Evolutionary conservation across 1,284 basidiomycete species (phyloP).

Genomic region (Rhodotorula sp.): DNA sequence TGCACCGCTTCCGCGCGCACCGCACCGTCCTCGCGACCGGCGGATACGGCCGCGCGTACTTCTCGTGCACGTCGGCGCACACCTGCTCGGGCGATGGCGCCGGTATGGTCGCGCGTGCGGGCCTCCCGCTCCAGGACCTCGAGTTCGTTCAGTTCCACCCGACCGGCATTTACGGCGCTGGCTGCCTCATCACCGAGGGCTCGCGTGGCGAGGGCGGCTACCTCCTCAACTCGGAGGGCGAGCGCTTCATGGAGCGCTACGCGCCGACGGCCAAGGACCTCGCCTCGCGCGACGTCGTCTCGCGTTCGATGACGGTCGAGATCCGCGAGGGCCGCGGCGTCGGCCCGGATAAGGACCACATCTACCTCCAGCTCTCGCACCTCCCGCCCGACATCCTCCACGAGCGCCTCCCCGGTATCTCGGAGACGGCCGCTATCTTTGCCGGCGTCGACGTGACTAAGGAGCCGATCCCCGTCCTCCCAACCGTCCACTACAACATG

Average conservation of each 20-base stretch:
- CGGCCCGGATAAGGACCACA: conserved; percentile 97
- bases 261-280: conserved; percentile 99
- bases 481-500: conserved; percentile 76
- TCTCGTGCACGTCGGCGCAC: conserved; percentile 98
- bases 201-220: conserved; percentile 99
- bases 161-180: conserved; percentile 98
- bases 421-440: conserved; percentile 99
- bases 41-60: conserved; percentile 98
- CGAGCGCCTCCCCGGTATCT: conserved; percentile 98
- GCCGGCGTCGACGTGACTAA: conserved; percentile 99
- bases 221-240: conserved; percentile 96
- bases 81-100: conserved; percentile 99
- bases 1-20: conserved; percentile 97
- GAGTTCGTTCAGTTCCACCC: conserved; percentile 99
- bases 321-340: conserved; percentile 99
- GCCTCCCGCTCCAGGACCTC: conserved; percentile 92
- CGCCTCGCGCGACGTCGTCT: conserved; percentile 98
- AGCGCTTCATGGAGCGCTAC: conserved; percentile 98
- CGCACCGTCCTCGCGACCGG: conserved; percentile 98
- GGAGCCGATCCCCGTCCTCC: conserved; percentile 96
- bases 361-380: conserved; percentile 96
- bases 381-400: conserved; percentile 93
- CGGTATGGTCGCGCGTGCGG: conserved; percentile 96
- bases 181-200: conserved; percentile 98
- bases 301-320: conserved; percentile 98